These are phyloP conservation scores for Colletotrichum scovillei DNA, from an alignment of 2,329 filamentous ascomycete genomes.

Conservation along the genomic window DNA sequence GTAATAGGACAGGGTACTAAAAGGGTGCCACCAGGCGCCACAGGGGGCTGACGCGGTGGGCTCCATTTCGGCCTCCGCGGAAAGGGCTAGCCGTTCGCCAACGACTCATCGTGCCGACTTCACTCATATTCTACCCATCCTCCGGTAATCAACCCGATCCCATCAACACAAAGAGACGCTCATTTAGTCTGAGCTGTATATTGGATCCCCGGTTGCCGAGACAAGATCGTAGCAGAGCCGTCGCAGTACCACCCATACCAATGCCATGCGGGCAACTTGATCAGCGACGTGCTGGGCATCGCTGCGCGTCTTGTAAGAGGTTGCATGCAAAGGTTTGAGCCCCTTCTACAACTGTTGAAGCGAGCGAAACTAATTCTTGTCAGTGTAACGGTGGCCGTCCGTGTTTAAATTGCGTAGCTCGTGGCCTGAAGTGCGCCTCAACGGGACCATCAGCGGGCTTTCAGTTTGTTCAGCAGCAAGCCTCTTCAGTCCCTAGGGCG, in stretches of 20 bases:
- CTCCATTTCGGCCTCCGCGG: no score
- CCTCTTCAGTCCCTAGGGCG: background rate
- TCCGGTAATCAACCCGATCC: no score
- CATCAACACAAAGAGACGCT: no score
- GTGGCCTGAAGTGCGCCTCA: conserved; percentile 1
- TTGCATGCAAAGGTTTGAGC: background rate
- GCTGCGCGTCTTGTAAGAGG: conserved; percentile 10
- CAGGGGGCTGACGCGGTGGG: no score
- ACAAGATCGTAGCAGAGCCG: no score
- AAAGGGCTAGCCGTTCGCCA: no score
- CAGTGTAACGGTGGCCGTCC: conserved; percentile 18
- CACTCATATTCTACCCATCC: no score
- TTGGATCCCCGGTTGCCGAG: no score
- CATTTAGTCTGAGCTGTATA: no score
- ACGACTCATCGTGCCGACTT: no score
- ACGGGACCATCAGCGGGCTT: background rate
- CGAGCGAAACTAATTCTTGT: background rate
- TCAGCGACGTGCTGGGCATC: conserved; percentile 9
- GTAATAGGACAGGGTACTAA: no score
- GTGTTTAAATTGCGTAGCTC: conserved; percentile 2
- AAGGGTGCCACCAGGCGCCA: no score
- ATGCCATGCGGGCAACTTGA: conserved; percentile 31
- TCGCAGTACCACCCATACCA: background rate
- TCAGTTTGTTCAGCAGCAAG: background rate
- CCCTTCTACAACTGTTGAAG: background rate